Evolutionary conservation across 2,329 filamentous ascomycete genomes (phyloP).

Genomic region (Acrodontium crateriforme): DNA sequence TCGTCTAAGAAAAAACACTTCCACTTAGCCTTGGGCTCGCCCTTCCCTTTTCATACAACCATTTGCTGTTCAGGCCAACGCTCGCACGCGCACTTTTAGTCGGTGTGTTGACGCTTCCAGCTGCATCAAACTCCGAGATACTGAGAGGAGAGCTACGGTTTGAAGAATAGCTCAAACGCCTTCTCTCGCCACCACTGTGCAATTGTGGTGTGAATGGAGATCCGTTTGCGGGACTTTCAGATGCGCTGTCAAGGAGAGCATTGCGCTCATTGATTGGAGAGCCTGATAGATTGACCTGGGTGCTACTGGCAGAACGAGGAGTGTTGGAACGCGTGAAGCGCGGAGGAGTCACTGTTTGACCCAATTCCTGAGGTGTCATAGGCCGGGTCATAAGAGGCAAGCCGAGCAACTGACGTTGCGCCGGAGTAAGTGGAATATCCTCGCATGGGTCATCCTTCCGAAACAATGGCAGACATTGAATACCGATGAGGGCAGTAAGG

Average conservation of each 20-base stretch:
- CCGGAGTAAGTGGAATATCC: constrained; percentile 84
- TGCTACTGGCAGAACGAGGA: constrained; percentile 41
- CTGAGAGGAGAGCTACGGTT: constrained; percentile 35
- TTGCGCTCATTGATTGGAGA: constrained; percentile 46
- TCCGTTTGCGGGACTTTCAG: background rate
- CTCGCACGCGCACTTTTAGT: constrained; percentile 39
- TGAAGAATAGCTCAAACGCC: constrained; percentile 51
- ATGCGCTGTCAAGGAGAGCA: constrained; percentile 25
- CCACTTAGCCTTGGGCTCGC: constrained; percentile 33
- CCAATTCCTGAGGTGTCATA: constrained; percentile 51
- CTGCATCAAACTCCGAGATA: constrained; percentile 20
- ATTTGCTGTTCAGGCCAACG: constrained; percentile 77
- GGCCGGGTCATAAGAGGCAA: constrained; percentile 54
- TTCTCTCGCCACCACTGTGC: constrained; percentile 27
- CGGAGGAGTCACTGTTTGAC: constrained; percentile 71
- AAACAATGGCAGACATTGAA: constrained; percentile 60
- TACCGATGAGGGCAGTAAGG: constrained; percentile 46
- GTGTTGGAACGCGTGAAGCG: constrained; percentile 66
- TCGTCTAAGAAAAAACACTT: constrained; percentile 8
- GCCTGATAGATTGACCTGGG: constrained; percentile 25
- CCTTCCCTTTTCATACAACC: constrained; percentile 74
- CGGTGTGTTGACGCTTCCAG: constrained; percentile 12
- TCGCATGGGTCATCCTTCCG: constrained; percentile 60
- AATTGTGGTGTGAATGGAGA: constrained; percentile 13
- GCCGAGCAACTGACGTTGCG: constrained; percentile 72